Percentiles rank a stretch among this genome's conserved stretches.
Conservation (phyloP, 108 stramenopile species). For the Fragilariopsis cylindrus region DNA sequence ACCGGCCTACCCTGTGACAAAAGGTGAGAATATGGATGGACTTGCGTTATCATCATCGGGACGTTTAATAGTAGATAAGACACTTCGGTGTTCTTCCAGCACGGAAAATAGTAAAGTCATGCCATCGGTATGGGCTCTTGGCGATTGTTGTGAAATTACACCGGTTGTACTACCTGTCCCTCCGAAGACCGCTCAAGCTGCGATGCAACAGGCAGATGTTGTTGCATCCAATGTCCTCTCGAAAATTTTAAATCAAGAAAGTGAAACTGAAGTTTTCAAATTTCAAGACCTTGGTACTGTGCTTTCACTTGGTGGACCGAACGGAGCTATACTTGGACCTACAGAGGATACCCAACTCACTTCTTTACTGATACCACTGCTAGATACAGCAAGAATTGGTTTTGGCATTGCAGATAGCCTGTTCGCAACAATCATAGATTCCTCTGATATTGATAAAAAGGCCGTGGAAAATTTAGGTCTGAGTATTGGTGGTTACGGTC, state of each 20-base stretch:
- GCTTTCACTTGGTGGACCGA: conserved; percentile 61
- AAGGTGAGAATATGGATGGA: not conserved
- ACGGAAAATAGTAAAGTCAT: not conserved
- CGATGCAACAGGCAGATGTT: conserved; percentile 69
- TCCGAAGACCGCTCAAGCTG: conserved; percentile 58
- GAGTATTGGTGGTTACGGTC: conserved; percentile 55
- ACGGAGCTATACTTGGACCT: conserved; percentile 60
- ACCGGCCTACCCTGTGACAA: conserved; percentile 22
- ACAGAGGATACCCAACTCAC: conserved; percentile 12
- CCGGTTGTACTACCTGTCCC: not conserved
- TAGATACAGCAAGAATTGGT: conserved; percentile 28
- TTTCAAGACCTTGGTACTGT: conserved; percentile 77
- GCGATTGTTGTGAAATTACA: conserved; percentile 31
- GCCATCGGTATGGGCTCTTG: conserved; percentile 29
- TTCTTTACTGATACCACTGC: conserved; percentile 23
- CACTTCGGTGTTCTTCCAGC: conserved; percentile 26
- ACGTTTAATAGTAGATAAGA: conserved; percentile 23
- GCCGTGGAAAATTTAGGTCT: conserved; percentile 27
- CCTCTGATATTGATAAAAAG: conserved; percentile 2
- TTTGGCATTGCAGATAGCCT: conserved; percentile 24
- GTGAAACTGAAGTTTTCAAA: conserved; percentile 36
- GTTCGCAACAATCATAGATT: conserved; percentile 11
- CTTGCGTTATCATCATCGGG: conserved; percentile 15
- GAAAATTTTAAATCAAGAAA: conserved; percentile 21
- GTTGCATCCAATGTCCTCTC: conserved; percentile 58